phyloP scores from a whole-genome alignment of 2,329 filamentous ascomycete species.

The Ceratocystis cubensis region DNA sequence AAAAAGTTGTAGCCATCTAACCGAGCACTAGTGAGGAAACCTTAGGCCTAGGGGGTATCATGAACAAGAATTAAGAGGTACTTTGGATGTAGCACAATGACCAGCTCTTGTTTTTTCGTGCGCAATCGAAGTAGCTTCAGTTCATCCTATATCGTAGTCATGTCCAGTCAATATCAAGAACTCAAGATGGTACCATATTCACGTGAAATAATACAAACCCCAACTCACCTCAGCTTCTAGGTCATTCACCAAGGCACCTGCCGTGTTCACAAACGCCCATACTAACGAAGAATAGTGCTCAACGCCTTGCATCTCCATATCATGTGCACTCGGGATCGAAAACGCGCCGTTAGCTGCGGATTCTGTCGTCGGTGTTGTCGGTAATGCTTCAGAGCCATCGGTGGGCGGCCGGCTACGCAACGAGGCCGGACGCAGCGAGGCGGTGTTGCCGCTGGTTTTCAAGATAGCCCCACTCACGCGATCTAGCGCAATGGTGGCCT shows the following conservation, averaged over 20 bases:
- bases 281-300: slow-evolving; percentile 66
- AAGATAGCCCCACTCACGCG: slow-evolving; percentile 60
- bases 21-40: neutral
- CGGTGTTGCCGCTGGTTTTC: slow-evolving; percentile 58
- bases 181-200: neutral
- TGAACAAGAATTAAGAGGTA: slow-evolving; percentile 70
- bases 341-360: slow-evolving; percentile 20
- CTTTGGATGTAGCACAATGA: slow-evolving; percentile 69
- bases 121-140: slow-evolving; percentile 61
- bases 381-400: slow-evolving; percentile 14
- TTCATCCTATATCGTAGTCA: slow-evolving; percentile 46
- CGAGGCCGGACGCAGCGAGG: slow-evolving; percentile 37
- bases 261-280: slow-evolving; percentile 60
- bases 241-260: slow-evolving; percentile 57
- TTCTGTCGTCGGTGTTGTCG: slow-evolving; percentile 28
- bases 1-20: neutral
- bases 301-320: slow-evolving; percentile 44
- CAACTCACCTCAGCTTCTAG: slow-evolving; percentile 53
- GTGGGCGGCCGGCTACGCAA: slow-evolving; percentile 16
- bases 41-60: slow-evolving; percentile 58
- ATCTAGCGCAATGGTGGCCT: slow-evolving; percentile 64
- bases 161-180: neutral
- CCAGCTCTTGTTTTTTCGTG: slow-evolving; percentile 74
- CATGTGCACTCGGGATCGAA: slow-evolving; percentile 29
- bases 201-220: neutral